Conservation (phyloP, 768 basidiomycete genomes). For the Rhizopogon salebrosus region DNA sequence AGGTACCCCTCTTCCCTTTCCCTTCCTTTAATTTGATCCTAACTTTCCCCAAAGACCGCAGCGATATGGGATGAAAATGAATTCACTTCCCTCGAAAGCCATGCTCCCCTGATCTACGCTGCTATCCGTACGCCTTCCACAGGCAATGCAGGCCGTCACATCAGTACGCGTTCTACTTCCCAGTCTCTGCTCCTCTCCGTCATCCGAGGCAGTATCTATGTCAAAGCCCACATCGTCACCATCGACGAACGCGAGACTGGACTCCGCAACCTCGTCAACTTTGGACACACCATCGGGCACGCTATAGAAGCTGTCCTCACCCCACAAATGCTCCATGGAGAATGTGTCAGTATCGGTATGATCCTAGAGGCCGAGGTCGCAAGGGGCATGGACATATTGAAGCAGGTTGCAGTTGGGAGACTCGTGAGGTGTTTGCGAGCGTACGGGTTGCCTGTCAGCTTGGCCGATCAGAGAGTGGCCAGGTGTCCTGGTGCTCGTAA, state of each 20-base stretch:
- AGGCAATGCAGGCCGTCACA: slow-evolving; percentile 51
- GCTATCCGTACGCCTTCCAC: slow-evolving; percentile 63
- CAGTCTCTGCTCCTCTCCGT: slow-evolving; percentile 85
- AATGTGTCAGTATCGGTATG: slow-evolving; percentile 95
- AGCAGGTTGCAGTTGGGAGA: slow-evolving; percentile 89
- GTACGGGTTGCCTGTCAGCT: slow-evolving; percentile 83
- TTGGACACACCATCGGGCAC: slow-evolving; percentile 97
- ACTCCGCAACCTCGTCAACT: slow-evolving; percentile 97
- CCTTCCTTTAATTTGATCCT: not conserved
- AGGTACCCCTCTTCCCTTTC: slow-evolving; percentile 46
- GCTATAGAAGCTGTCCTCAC: slow-evolving; percentile 96
- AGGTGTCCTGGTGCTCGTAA: slow-evolving; percentile 63
- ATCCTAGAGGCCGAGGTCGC: slow-evolving; percentile 95
- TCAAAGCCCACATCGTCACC: slow-evolving; percentile 96
- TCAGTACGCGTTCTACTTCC: slow-evolving; percentile 62
- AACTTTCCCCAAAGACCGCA: slow-evolving; percentile 62
- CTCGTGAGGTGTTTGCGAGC: slow-evolving; percentile 83
- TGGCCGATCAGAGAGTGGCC: slow-evolving; percentile 74
- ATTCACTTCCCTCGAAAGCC: slow-evolving; percentile 84
- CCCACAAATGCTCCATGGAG: slow-evolving; percentile 91
- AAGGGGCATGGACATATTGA: slow-evolving; percentile 78
- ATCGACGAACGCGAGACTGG: slow-evolving; percentile 96
- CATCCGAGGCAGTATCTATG: slow-evolving; percentile 88
- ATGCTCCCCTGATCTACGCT: slow-evolving; percentile 76
- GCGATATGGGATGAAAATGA: slow-evolving; percentile 97